These are phyloP conservation scores for Lactarius akahatsu DNA, from an alignment of 768 basidiomycete genomes.

Conservation along the genomic window DNA sequence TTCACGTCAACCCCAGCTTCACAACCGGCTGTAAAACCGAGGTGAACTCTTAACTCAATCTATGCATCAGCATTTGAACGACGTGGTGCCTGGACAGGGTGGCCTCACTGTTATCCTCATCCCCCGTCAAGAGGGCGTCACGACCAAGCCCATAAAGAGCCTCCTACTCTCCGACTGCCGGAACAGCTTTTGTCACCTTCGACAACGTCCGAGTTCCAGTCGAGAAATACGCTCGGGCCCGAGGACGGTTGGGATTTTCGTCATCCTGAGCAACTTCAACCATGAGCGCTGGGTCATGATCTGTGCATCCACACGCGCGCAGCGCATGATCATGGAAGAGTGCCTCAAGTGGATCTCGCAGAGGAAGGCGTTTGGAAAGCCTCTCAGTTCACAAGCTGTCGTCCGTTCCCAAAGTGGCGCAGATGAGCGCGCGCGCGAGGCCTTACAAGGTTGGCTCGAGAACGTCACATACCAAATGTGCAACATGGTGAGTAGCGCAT, in stretches of 20 bases:
- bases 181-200: constrained; percentile 79
- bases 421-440: constrained; percentile 83
- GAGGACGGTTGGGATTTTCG: constrained; percentile 71
- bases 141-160: constrained; percentile 87
- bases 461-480: constrained; percentile 86
- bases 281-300: constrained; percentile 95
- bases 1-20: constrained; percentile 41
- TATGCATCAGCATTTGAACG: constrained; percentile 37
- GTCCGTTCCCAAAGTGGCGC: constrained; percentile 86
- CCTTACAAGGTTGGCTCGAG: constrained; percentile 81
- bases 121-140: constrained; percentile 75
- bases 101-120: constrained; percentile 89
- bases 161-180: constrained; percentile 81
- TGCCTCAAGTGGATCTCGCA: constrained; percentile 77
- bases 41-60: constrained; percentile 32
- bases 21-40: constrained; percentile 73
- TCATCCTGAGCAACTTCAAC: constrained; percentile 83
- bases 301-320: constrained; percentile 61
- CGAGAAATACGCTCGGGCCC: constrained; percentile 79
- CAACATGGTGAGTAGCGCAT: constrained; percentile 56
- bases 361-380: constrained; percentile 91
- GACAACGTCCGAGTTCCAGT: constrained; percentile 85
- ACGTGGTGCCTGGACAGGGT: constrained; percentile 28
- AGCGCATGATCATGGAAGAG: constrained; percentile 74
- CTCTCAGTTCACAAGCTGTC: constrained; percentile 77